Evolutionary conservation across 306 rosid species (phyloP).

Genomic region (Argentina anserina): DNA sequence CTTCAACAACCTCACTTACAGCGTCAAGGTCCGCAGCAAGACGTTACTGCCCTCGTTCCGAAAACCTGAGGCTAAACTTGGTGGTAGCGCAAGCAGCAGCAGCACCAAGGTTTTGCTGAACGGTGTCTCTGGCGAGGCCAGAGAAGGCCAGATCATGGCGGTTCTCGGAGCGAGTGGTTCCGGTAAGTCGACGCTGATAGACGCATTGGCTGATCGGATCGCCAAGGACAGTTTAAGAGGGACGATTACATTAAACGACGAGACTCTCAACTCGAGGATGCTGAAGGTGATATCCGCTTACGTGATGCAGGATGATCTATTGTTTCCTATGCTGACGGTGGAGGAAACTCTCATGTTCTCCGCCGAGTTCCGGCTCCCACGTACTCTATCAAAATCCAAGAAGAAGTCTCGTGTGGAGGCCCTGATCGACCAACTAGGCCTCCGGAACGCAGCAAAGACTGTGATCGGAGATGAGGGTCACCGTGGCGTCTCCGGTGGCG

Average conservation of each 20-base stretch:
- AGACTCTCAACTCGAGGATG: constrained; percentile 51
- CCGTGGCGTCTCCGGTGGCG: constrained; percentile 87
- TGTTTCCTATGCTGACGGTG: constrained; percentile 92
- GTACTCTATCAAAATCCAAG: constrained; percentile 66
- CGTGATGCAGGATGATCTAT: constrained; percentile 95
- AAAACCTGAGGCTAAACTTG: background rate
- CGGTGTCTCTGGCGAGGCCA: constrained; percentile 75
- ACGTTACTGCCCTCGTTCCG: constrained; percentile 23
- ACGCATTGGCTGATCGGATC: constrained; percentile 77
- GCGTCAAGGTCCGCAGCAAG: constrained; percentile 48
- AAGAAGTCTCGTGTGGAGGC: constrained; percentile 76
- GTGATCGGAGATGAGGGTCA: constrained; percentile 91
- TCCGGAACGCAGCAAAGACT: constrained; percentile 57
- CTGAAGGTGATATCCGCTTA: constrained; percentile 78
- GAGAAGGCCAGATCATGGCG: constrained; percentile 91
- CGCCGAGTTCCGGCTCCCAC: constrained; percentile 82
- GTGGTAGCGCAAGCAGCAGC: background rate
- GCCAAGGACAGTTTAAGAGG: constrained; percentile 77
- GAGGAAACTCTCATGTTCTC: constrained; percentile 94
- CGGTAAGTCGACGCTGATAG: constrained; percentile 84
- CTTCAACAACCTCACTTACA: constrained; percentile 62
- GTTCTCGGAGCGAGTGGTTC: constrained; percentile 95
- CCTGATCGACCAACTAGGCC: constrained; percentile 74
- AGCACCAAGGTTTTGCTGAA: constrained; percentile 52
- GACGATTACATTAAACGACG: constrained; percentile 49